Percentiles rank a stretch among this genome's conserved stretches.
phyloP scores from a whole-genome alignment of 2,329 filamentous ascomycete genomes.

The Amauroascus verrucosus region DNA sequence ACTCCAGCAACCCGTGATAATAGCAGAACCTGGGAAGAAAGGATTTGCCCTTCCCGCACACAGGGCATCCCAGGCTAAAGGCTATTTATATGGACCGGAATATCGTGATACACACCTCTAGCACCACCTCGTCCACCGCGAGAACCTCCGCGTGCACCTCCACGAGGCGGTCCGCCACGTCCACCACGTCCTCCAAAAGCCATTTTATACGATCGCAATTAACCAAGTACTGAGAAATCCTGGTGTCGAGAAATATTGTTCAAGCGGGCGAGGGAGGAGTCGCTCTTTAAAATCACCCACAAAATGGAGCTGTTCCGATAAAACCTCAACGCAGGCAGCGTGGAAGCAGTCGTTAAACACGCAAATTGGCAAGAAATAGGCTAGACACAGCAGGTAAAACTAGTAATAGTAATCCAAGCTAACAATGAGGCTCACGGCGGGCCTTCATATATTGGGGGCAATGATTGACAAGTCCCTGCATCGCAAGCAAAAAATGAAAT shows the following conservation, averaged over 20 bases:
- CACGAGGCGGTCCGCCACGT: conserved; percentile 19
- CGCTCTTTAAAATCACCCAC: neutral
- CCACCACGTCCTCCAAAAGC: conserved; percentile 19
- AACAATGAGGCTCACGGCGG: neutral
- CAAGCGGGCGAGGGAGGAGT: neutral
- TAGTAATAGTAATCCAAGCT: neutral
- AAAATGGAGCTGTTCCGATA: neutral
- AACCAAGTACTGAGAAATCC: neutral
- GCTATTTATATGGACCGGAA: neutral
- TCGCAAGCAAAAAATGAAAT: conserved; percentile 11
- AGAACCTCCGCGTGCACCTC: conserved; percentile 20
- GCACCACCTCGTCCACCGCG: conserved; percentile 22
- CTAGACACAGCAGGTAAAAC: neutral
- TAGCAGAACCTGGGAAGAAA: neutral
- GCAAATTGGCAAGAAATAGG: neutral
- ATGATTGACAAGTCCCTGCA: neutral
- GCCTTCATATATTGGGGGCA: neutral
- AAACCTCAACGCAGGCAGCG: neutral
- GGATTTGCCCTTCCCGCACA: neutral
- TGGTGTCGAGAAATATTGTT: neutral
- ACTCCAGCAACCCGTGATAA: neutral
- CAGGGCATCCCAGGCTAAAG: neutral
- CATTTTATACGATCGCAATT: conserved; percentile 13
- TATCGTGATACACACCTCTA: conserved; percentile 20
- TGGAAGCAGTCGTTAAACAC: neutral